phyloP scores from a whole-genome alignment of 2,329 filamentous ascomycete genomes.

The Scedosporium dehoogii region DNA sequence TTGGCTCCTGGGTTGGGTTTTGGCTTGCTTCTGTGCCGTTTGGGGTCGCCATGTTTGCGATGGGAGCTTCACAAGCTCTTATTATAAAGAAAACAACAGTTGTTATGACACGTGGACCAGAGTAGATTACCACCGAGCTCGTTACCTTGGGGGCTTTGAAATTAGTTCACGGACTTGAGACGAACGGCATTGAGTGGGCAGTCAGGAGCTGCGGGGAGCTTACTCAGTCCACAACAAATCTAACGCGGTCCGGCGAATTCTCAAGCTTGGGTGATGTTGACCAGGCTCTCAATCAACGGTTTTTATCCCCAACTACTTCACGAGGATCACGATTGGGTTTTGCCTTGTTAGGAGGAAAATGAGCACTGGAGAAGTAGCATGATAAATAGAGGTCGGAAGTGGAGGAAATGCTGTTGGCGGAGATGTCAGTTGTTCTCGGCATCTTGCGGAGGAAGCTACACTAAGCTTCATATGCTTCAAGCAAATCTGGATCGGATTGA shows the following conservation, averaged over 20 bases:
- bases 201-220: background rate
- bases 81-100: background rate
- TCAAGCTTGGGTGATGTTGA: background rate
- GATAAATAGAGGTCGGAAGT: background rate
- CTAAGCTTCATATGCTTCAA: background rate
- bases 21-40: slow-evolving; percentile 52
- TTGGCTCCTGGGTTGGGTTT: slow-evolving; percentile 17
- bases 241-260: background rate
- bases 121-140: background rate
- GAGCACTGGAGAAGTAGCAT: background rate
- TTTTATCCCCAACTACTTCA: no score
- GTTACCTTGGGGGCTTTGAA: background rate
- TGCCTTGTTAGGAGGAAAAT: background rate
- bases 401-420: background rate
- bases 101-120: background rate
- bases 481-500: background rate
- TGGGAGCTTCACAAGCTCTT: background rate
- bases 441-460: background rate
- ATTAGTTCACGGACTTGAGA: background rate
- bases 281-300: no score
- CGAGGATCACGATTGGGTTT: background rate
- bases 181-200: background rate
- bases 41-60: slow-evolving; percentile 51
- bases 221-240: background rate
- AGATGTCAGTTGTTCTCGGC: background rate